Evolutionary conservation across 805 yeast species (phyloP), one percentile per base, ranked within the genome.

Genomic region (Wickerhamomyces chambardii): DNA sequence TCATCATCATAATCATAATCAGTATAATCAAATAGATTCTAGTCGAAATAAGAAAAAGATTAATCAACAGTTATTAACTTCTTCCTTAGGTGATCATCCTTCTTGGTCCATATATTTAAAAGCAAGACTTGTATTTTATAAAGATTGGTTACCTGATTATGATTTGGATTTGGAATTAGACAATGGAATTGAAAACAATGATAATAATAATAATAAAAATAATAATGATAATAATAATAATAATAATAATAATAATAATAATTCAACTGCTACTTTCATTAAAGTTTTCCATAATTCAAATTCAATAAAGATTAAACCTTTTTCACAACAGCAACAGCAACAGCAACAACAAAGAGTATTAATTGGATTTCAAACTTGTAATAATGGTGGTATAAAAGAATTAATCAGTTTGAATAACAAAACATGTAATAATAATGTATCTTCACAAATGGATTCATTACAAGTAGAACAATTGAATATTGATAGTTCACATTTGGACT

Each of bases 81-180:
- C 52, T 2, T 35, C 46, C 5, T 30, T 51, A 17, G 51, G 52
- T 2, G 44, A 45, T 7, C 40, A 45, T 29, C 42, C 43, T 6
- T 32, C 40, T 1, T 50, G 54, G 53, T 27, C 27, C 10, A 29
- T 39, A 0, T 36, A 33, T 26, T 29, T 51, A 7, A 29, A 47
- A 16, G 47, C 51, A 15, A 29, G 54, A 26, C 21, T 51, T 5
- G 29, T 43, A 35, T 29, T 50, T 5, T 51, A 50, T 30, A 48
- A 36, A 29, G 56, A 51, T 30, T 50, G 49, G 50, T 21, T 10
- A 8, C 10, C 24, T 8, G 10, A 21, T n/a, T n/a, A n/a, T n/a
- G n/a, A n/a, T n/a, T n/a, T n/a, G n/a, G n/a, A n/a, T n/a, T n/a
- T n/a, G n/a, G n/a, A n/a, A n/a, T n/a, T n/a, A n/a, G n/a, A n/a